Conservation (phyloP, 176 grass and related monocot species). For the Miscanthus lutarioriparius region DNA sequence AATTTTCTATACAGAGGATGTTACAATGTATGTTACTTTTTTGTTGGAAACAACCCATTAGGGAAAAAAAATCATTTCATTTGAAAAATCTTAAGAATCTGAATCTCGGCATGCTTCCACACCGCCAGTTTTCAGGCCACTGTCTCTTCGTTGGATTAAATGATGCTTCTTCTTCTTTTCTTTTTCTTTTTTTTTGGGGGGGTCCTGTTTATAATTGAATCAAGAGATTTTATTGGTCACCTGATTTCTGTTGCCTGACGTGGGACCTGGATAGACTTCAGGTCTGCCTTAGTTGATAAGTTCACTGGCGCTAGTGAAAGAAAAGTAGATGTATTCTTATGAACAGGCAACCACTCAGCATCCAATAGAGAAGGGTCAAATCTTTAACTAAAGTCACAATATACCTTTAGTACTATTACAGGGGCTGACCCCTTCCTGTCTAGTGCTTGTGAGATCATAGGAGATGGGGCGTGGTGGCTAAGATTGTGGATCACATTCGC, state of each 20-base stretch:
- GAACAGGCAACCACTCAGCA: background rate
- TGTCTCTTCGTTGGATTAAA: background rate
- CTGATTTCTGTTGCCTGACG: background rate
- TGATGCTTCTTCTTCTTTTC: too few relatives aligned
- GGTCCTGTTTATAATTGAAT: background rate
- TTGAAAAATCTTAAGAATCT: background rate
- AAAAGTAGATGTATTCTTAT: conserved; percentile 12
- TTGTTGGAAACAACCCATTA: background rate
- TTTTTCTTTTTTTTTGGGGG: too few relatives aligned
- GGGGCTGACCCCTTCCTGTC: background rate
- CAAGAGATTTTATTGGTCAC: background rate
- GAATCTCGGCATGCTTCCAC: background rate
- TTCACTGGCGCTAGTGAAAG: background rate
- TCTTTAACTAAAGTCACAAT: background rate
- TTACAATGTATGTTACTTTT: background rate
- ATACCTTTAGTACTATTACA: background rate
- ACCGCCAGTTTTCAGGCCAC: background rate
- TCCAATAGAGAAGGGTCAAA: background rate
- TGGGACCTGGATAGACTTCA: background rate
- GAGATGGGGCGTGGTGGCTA: background rate
- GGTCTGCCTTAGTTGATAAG: background rate
- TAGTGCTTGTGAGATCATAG: background rate
- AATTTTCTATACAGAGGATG: background rate
- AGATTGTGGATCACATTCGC: background rate
- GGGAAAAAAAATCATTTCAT: background rate